Evolutionary conservation across 2,329 filamentous ascomycete species (phyloP).

Genomic region (Leptosphaerulina australis): DNA sequence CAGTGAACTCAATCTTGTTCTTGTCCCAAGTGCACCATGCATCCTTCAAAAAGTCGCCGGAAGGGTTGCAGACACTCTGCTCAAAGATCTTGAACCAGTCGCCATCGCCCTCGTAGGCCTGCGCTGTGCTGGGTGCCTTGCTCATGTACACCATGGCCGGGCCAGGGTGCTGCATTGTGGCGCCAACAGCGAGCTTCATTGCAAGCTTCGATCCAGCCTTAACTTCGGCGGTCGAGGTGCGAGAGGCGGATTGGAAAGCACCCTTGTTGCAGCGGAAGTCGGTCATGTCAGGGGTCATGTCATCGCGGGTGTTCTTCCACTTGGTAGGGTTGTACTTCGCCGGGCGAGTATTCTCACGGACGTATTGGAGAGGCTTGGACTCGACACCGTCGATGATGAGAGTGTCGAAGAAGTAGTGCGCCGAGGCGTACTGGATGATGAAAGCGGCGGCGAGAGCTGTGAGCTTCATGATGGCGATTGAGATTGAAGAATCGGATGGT

Average conservation of each 20-base stretch:
- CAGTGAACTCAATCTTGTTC: slow-evolving; percentile 30
- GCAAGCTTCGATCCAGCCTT: slow-evolving; percentile 26
- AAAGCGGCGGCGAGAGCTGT: slow-evolving; percentile 23
- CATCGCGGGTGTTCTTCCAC: slow-evolving; percentile 29
- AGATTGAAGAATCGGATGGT: neutral
- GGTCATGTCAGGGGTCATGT: slow-evolving; percentile 26
- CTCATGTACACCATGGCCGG: slow-evolving; percentile 34
- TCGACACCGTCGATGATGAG: slow-evolving; percentile 26
- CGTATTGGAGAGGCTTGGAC: slow-evolving; percentile 27
- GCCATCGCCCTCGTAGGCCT: slow-evolving; percentile 29
- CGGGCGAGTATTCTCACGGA: slow-evolving; percentile 34
- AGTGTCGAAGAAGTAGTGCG: slow-evolving; percentile 37
- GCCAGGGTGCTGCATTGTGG: slow-evolving; percentile 29
- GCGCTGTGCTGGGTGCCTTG: slow-evolving; percentile 27
- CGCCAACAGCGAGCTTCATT: slow-evolving; percentile 27
- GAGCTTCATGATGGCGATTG: slow-evolving; percentile 29
- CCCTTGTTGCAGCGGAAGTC: slow-evolving; percentile 40
- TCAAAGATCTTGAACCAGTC: slow-evolving; percentile 40
- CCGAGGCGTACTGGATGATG: slow-evolving; percentile 24
- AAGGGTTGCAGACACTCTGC: slow-evolving; percentile 20
- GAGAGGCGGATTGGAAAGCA: slow-evolving; percentile 19
- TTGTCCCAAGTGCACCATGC: slow-evolving; percentile 32
- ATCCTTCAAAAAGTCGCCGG: slow-evolving; percentile 12
- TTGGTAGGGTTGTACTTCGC: slow-evolving; percentile 33
- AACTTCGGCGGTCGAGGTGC: slow-evolving; percentile 19